A percentile compares a stretch with the other conserved stretches of the same genome.
Evolutionary conservation across 176 grass and related monocot genomes (phyloP).

Genomic region (Aegilops longissima): DNA sequence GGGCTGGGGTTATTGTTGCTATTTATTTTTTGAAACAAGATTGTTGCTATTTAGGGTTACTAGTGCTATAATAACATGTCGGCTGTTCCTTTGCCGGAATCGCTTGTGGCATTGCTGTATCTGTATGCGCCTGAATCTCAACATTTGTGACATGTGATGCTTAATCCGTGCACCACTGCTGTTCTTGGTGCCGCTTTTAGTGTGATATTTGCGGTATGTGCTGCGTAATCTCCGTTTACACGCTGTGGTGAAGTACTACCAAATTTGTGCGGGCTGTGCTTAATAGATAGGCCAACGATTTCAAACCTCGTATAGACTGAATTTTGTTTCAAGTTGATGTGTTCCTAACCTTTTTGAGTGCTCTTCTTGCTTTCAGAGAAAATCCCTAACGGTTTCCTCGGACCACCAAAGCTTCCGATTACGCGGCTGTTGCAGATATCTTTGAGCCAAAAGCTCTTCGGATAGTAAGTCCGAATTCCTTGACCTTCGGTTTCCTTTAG

Average conservation of each 20-base stretch:
- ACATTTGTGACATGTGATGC: neutral
- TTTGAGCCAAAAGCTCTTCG: neutral
- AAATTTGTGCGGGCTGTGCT: neutral
- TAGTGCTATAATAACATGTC: neutral
- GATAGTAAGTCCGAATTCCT: neutral
- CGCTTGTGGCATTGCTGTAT: neutral
- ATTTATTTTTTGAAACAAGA: no score
- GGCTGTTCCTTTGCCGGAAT: constrained; percentile 8
- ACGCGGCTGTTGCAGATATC: neutral
- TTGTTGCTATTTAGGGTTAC: neutral
- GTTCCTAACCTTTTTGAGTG: neutral
- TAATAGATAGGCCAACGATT: neutral
- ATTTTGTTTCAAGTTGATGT: neutral
- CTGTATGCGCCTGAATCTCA: neutral
- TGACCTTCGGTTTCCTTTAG: neutral
- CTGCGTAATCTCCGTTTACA: neutral
- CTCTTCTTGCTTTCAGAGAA: constrained; percentile 22
- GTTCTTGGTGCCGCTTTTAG: neutral
- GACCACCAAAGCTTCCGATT: neutral
- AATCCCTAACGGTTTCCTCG: neutral
- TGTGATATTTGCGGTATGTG: neutral
- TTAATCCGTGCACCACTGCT: neutral
- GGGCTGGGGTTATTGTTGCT: neutral
- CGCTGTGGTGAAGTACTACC: neutral
- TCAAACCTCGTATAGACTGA: neutral